These are phyloP conservation scores for Sungouiella thailandica DNA, from an alignment of 805 yeast genomes.

Conservation along the genomic window DNA sequence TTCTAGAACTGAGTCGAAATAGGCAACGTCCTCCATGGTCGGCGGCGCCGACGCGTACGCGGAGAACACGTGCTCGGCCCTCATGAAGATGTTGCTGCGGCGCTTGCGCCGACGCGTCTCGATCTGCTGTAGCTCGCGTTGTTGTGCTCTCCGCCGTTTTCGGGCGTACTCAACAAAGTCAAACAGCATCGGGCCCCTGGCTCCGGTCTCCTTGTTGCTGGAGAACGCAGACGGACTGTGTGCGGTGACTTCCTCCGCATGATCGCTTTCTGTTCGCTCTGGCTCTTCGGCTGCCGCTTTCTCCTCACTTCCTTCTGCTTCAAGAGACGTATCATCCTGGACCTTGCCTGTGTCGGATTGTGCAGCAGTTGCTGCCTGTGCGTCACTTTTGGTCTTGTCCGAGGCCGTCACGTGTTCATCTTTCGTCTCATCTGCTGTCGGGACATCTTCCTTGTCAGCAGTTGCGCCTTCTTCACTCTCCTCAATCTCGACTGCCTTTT, in stretches of 20 bases:
- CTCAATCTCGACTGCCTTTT: conserved; percentile 1
- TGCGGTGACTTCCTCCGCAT: neutral
- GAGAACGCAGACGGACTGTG: no score
- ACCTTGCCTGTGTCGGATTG: no score
- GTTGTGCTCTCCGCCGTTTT: conserved; percentile 38
- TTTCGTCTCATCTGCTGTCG: neutral
- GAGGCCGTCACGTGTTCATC: neutral
- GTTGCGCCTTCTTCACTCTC: neutral
- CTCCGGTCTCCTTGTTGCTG: neutral
- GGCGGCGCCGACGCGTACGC: conserved; percentile 28
- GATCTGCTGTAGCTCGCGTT: conserved; percentile 20
- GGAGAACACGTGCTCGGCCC: conserved; percentile 35
- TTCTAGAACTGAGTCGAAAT: conserved; percentile 19
- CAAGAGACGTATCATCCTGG: conserved; percentile 6
- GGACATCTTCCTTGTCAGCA: neutral
- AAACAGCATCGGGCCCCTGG: conserved; percentile 27
- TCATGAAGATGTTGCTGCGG: conserved; percentile 27
- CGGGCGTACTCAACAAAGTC: conserved; percentile 57
- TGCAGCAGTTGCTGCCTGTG: no score
- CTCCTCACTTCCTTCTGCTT: conserved; percentile 1
- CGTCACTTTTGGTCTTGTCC: neutral
- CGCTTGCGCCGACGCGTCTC: conserved; percentile 18
- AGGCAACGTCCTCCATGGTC: conserved; percentile 18
- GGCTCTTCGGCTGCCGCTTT: conserved; percentile 12
- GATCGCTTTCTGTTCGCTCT: conserved; percentile 11